phyloP scores from a whole-genome alignment of 371 early-diverging fungal genomes.

The Mortierella sp. region DNA sequence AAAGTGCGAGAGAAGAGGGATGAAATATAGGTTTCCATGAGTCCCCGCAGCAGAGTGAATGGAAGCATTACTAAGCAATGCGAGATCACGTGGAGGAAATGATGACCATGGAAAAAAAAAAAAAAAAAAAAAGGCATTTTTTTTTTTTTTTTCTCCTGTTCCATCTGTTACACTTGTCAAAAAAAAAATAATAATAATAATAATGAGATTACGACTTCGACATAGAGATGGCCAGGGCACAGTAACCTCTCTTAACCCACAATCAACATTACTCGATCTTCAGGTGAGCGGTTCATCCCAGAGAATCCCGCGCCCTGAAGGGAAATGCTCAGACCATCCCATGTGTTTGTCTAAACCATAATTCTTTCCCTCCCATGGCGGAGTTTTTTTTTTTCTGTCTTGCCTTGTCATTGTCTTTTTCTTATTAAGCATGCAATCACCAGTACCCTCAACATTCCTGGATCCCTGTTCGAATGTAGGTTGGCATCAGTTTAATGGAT shows the following conservation, averaged over 20 bases:
- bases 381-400: neutral
- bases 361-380: neutral
- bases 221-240: constrained; percentile 58
- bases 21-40: neutral
- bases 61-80: no score
- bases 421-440: no score
- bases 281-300: constrained; percentile 18
- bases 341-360: neutral
- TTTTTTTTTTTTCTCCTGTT: neutral
- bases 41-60: no score
- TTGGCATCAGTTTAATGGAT: no score
- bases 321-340: no score
- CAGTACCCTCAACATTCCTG: no score
- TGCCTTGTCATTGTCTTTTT: no score
- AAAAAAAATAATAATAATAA: no score
- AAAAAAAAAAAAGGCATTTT: neutral
- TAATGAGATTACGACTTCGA: constrained; percentile 61
- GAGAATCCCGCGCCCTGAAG: no score
- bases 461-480: no score
- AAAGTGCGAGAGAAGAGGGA: neutral
- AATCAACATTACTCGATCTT: constrained; percentile 49
- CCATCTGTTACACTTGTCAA: no score
- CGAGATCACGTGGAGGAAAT: no score
- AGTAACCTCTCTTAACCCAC: constrained; percentile 30
- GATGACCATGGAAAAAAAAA: neutral